phyloP scores from a whole-genome alignment of 139 green algal genomes.

The Prasinococcaceae sp. region DNA sequence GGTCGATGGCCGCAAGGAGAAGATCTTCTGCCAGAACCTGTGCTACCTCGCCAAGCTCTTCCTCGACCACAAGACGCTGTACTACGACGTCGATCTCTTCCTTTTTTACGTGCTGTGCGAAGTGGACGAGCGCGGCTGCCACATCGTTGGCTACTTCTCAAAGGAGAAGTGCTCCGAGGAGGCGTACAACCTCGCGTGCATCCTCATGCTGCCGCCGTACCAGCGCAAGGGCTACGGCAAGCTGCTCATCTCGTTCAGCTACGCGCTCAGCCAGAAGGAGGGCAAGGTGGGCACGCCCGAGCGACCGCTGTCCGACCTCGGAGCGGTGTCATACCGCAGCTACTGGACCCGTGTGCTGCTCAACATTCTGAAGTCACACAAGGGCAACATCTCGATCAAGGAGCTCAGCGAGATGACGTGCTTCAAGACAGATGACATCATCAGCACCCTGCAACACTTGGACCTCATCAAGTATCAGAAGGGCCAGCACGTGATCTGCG shows the following conservation, averaged over 20 bases:
- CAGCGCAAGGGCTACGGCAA: constrained; percentile 98
- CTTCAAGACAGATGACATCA: constrained; percentile 95
- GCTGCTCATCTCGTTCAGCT: constrained; percentile 92
- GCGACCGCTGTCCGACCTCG: constrained; percentile 89
- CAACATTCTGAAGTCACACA: constrained; percentile 53
- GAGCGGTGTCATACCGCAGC: constrained; percentile 76
- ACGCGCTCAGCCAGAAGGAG: constrained; percentile 96
- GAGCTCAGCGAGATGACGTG: constrained; percentile 80
- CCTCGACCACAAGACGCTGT: constrained; percentile 97
- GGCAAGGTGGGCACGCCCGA: constrained; percentile 93
- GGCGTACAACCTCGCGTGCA: constrained; percentile 97
- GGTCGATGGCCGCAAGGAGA: constrained; percentile 80
- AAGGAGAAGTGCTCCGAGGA: constrained; percentile 44
- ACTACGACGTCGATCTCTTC: constrained; percentile 99
- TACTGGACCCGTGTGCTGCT: constrained; percentile 95
- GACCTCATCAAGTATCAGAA: constrained; percentile 87
- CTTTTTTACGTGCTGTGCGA: constrained; percentile 99
- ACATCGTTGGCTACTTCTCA: constrained; percentile 77
- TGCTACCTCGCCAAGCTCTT: constrained; percentile 98
- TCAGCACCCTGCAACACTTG: constrained; percentile 70
- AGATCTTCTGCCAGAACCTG: constrained; percentile 90
- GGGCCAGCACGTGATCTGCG: constrained; percentile 36
- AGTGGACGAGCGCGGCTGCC: constrained; percentile 81
- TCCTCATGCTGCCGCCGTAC: constrained; percentile 91
- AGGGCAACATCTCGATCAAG: constrained; percentile 69